Conservation (phyloP, 2,329 filamentous ascomycete genomes). For the Didymosphaeria variabile region DNA sequence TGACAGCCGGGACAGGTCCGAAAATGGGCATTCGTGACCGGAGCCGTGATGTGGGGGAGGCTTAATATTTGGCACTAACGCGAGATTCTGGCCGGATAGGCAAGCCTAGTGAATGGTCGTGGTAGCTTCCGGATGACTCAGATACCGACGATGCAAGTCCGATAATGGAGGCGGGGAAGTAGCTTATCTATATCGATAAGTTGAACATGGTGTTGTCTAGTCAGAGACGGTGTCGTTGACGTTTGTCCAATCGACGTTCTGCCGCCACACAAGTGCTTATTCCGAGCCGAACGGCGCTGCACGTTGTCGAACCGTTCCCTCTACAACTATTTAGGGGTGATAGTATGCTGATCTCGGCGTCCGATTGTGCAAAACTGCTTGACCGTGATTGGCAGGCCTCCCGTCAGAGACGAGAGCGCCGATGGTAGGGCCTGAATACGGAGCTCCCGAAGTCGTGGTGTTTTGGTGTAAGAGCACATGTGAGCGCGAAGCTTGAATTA, state of each 20-base stretch:
- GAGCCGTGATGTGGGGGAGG: neutral
- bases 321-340: constrained; percentile 1
- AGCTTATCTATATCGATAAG: neutral
- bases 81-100: neutral
- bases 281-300: neutral
- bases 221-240: neutral
- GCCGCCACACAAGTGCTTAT: constrained; percentile 6
- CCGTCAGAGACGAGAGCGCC: neutral
- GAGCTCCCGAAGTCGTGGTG: neutral
- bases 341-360: neutral
- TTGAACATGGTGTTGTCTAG: neutral
- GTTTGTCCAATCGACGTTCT: neutral
- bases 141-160: neutral
- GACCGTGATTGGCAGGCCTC: neutral
- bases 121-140: neutral
- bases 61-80: neutral
- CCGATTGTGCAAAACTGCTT: neutral
- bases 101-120: neutral
- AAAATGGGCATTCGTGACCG: neutral
- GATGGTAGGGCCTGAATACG: neutral
- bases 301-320: neutral
- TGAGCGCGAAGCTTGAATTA: neutral
- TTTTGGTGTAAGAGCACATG: neutral
- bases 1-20: neutral
- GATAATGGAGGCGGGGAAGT: neutral